Percentiles rank a stretch among this genome's conserved stretches.
These are phyloP conservation scores for Candida anglica DNA, from an alignment of 805 yeast species.

Conservation along the genomic window DNA sequence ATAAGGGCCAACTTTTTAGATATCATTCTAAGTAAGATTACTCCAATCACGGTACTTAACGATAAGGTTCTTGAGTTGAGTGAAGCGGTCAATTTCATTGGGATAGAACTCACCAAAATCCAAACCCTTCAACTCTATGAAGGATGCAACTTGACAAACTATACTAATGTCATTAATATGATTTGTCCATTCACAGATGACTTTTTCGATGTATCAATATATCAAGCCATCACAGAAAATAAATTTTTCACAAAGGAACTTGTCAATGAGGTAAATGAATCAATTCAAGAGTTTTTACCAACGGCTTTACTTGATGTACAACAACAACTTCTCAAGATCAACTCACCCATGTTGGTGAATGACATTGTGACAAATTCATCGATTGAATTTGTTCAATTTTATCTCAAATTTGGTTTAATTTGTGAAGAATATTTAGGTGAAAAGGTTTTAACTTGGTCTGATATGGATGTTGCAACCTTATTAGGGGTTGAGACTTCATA, in stretches of 20 bases:
- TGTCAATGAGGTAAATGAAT: slow-evolving; percentile 39
- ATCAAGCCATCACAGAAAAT: slow-evolving; percentile 62
- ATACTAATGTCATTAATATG: slow-evolving; percentile 63
- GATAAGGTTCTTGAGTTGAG: slow-evolving; percentile 32
- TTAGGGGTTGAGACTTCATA: slow-evolving; percentile 58
- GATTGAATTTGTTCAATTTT: slow-evolving; percentile 45
- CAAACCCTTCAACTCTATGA: slow-evolving; percentile 48
- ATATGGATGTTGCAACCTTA: slow-evolving; percentile 59
- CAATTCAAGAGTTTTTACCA: slow-evolving; percentile 52
- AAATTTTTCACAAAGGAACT: slow-evolving; percentile 46
- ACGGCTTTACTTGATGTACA: slow-evolving; percentile 59
- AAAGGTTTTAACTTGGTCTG: slow-evolving; percentile 48
- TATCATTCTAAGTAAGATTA: slow-evolving; percentile 49
- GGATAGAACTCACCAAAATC: slow-evolving; percentile 35
- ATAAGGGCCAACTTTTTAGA: slow-evolving; percentile 60
- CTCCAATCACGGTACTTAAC: slow-evolving; percentile 40
- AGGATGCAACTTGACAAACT: slow-evolving; percentile 53
- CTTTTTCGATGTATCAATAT: slow-evolving; percentile 56
- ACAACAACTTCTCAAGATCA: slow-evolving; percentile 49
- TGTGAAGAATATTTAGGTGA: slow-evolving; percentile 31
- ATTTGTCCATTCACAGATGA: slow-evolving; percentile 64
- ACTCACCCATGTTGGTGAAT: slow-evolving; percentile 61
- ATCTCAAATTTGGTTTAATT: slow-evolving; percentile 34
- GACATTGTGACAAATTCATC: slow-evolving; percentile 51
- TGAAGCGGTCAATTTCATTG: slow-evolving; percentile 27